A percentile compares a stretch with the other conserved stretches of the same genome.
These are phyloP conservation scores for Epichloe gansuensis DNA, from an alignment of 2,329 filamentous ascomycete species.

Conservation along the genomic window DNA sequence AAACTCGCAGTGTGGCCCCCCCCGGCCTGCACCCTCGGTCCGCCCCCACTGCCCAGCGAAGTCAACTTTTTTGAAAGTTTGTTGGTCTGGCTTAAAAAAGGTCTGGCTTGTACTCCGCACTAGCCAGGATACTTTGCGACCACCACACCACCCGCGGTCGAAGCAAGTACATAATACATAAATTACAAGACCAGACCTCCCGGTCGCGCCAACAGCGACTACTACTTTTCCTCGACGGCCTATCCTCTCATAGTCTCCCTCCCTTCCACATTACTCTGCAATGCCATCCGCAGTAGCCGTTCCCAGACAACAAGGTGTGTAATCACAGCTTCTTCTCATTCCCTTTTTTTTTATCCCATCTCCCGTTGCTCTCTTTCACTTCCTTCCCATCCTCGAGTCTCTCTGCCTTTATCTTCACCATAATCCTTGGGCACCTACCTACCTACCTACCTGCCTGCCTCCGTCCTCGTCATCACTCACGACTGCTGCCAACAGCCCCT, in stretches of 20 bases:
- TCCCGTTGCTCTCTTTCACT: background rate
- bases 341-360: background rate
- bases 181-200: too few species aligned
- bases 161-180: too few species aligned
- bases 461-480: background rate
- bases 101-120: too few species aligned
- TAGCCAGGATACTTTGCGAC: background rate
- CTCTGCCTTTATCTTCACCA: background rate
- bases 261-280: slow-evolving; percentile 6
- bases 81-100: too few species aligned
- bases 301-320: slow-evolving; percentile 14
- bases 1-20: too few species aligned
- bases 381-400: background rate
- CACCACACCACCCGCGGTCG: background rate
- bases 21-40: too few species aligned
- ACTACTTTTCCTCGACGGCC: background rate
- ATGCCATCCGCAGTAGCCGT: slow-evolving; percentile 13
- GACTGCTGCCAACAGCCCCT: background rate
- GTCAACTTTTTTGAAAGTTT: too few species aligned
- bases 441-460: background rate
- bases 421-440: background rate
- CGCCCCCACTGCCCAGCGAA: too few species aligned
- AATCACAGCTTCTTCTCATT: background rate
- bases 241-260: background rate
- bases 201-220: background rate